Evolutionary conservation across 352 stramenopile genomes (phyloP).

Genomic region (Plasmopara muralis): DNA sequence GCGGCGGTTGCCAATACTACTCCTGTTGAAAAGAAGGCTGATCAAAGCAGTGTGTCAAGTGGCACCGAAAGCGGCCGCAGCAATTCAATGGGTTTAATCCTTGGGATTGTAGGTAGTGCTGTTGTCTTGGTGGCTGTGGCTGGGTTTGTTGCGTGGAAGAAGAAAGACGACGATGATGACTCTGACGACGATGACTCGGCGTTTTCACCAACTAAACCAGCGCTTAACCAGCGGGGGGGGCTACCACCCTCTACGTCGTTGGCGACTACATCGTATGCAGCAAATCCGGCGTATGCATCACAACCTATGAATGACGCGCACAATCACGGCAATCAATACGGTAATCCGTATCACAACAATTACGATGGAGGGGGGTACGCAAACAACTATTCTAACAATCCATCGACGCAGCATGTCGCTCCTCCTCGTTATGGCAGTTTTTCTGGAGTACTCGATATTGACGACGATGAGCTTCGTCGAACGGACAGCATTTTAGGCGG

Average conservation of each 20-base stretch:
- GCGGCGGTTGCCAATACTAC: slow-evolving; percentile 22
- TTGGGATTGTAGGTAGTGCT: slow-evolving; percentile 37
- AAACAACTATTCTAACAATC: slow-evolving; percentile 12
- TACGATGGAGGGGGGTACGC: slow-evolving; percentile 10
- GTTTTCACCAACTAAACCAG: slow-evolving; percentile 24
- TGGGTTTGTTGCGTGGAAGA: slow-evolving; percentile 57
- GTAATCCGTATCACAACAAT: slow-evolving; percentile 12
- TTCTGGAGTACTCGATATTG: slow-evolving; percentile 40
- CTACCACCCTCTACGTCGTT: slow-evolving; percentile 13
- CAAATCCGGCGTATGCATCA: slow-evolving; percentile 19
- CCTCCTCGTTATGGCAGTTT: slow-evolving; percentile 36
- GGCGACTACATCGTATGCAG: slow-evolving; percentile 24
- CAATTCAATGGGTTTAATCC: slow-evolving; percentile 39
- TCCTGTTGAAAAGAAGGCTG: slow-evolving; percentile 16
- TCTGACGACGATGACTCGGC: slow-evolving; percentile 46
- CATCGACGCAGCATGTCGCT: slow-evolving; percentile 1
- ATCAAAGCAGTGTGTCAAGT: slow-evolving; percentile 19
- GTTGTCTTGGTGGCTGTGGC: slow-evolving; percentile 41
- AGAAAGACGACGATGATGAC: slow-evolving; percentile 50
- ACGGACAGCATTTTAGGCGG: slow-evolving; percentile 42
- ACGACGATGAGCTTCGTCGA: slow-evolving; percentile 17
- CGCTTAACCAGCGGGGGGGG: slow-evolving; percentile 10
- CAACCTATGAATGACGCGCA: slow-evolving; percentile 18
- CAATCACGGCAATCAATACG: slow-evolving; percentile 11
- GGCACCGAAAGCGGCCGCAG: slow-evolving; percentile 21